Base-by-base conservation (phyloP, 2,329 filamentous ascomycete species). In the Diaporthe sp. region DNA sequence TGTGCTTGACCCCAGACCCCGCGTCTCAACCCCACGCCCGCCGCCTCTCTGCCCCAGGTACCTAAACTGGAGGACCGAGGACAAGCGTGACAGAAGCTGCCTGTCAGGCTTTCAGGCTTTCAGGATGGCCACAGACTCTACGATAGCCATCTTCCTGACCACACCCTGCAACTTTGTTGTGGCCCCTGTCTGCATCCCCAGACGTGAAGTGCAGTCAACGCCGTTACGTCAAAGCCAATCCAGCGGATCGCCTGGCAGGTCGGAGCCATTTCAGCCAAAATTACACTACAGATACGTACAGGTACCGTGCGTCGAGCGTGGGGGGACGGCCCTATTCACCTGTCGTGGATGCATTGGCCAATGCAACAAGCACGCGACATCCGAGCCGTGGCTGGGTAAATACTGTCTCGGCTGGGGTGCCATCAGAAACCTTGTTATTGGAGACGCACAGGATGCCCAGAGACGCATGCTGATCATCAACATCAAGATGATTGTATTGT, bases 1-100 rank as follows among this genome's bases (percentile, higher is more conserved):
- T 55, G 46, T 55, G 65, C 25, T 58, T 46, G 57, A 72, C 71
- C 71, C 71, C 71, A 49, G 71, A 72, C 57, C 57, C 57, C 71
- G 57, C 71, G 71, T 62, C 25, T 46, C n/a, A 12, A 46, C 71
- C 44, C 71, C 71, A 62, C 71, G 46, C 44, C 22, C 28, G 34
- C 57, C 25, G 39, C 71, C 65, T 22, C 8, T 39, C 0, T 34
- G 61, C 62, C 42, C 62, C 62, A 53, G 62, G 44, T 68, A 68
- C 61, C 31, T 51, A 12, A 25, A 39, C 44, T 34, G 51, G 37
- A 70, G 22, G 4, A 55, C 65, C 31, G 37, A 70, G 7, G 4
- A 55, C 65, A 46, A 19, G 39, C 15, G 22, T 46, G 25, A 28
- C 25, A 65, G 39, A 65, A 46, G 42, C 42, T 65, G 60, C 42